Percentiles rank a stretch among this genome's conserved stretches.
Conservation (phyloP, 805 yeast genomes). For the Ogataea chonburiensis region DNA sequence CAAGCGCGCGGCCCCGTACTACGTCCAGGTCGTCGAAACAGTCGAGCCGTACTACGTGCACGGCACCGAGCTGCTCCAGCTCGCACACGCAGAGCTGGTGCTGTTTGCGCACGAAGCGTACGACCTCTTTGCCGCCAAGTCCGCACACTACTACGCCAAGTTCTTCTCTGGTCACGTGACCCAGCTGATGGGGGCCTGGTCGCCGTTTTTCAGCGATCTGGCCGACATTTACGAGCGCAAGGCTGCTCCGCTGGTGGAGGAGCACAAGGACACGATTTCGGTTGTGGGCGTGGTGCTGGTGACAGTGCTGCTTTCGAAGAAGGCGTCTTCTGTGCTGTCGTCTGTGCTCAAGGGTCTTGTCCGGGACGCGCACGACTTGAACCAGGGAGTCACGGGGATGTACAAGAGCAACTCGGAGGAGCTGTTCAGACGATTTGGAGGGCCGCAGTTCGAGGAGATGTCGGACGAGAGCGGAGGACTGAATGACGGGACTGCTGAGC, state of each 20-base stretch:
- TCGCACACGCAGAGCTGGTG: neutral
- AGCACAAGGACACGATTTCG: conserved; percentile 20
- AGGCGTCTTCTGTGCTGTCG: conserved; percentile 15
- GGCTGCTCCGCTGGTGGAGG: conserved; percentile 13
- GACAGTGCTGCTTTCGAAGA: conserved; percentile 13
- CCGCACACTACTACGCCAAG: conserved; percentile 13
- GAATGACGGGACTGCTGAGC: conserved; percentile 26
- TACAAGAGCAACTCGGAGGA: conserved; percentile 22
- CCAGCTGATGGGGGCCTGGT: conserved; percentile 12
- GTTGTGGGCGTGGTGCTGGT: conserved; percentile 14
- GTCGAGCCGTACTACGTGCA: neutral
- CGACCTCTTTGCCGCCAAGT: conserved; percentile 3
- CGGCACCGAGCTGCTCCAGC: too few relatives aligned
- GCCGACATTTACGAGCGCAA: conserved; percentile 12
- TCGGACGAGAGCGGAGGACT: conserved; percentile 26
- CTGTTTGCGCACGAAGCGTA: conserved; percentile 4
- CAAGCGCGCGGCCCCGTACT: neutral
- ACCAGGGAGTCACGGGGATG: conserved; percentile 27
- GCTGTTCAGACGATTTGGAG: conserved; percentile 12
- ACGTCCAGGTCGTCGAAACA: neutral
- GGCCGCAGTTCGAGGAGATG: conserved; percentile 23
- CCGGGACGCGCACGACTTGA: conserved; percentile 27
- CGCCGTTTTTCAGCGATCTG: conserved; percentile 21
- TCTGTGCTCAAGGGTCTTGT: conserved; percentile 20
- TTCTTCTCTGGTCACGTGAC: conserved; percentile 14